These are phyloP conservation scores for Ustilago tritici DNA, from an alignment of 1,284 basidiomycete species.

Conservation along the genomic window DNA sequence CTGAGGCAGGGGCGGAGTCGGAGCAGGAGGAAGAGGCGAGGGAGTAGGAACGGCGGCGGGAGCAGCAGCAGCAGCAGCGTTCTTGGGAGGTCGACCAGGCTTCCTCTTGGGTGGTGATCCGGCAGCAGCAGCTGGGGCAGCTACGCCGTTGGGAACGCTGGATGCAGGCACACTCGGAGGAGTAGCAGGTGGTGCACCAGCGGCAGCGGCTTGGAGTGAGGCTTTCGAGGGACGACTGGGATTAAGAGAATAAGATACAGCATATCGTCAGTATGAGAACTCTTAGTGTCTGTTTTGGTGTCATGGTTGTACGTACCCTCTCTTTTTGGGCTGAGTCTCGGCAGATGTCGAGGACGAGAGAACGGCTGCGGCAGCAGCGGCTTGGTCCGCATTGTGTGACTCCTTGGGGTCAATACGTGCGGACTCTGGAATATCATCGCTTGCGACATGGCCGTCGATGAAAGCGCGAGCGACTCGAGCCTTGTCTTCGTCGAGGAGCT, in stretches of 20 bases:
- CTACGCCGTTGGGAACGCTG: constrained; percentile 7
- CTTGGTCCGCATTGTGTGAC: constrained; percentile 10
- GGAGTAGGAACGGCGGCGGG: not conserved
- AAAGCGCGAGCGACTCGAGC: constrained; percentile 42
- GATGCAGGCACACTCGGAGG: not conserved
- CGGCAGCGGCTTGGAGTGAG: constrained; percentile 11
- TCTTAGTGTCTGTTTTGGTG: not conserved
- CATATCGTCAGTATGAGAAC: not conserved
- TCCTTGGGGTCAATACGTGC: constrained; percentile 39
- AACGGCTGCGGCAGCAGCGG: constrained; percentile 12
- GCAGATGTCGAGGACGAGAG: constrained; percentile 7
- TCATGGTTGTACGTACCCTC: constrained; percentile 25
- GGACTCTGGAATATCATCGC: constrained; percentile 53
- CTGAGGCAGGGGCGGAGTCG: constrained; percentile 5
- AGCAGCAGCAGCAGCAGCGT: constrained; percentile 19
- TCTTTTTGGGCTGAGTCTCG: constrained; percentile 36
- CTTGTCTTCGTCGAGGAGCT: constrained; percentile 46
- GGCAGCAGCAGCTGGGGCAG: constrained; percentile 7
- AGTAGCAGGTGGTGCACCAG: not conserved
- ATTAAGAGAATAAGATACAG: not conserved
- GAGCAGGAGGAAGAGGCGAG: constrained; percentile 4
- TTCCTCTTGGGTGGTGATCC: constrained; percentile 20
- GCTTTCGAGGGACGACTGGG: constrained; percentile 39
- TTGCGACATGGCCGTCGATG: constrained; percentile 49
- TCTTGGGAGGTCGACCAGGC: constrained; percentile 36